Base-by-base conservation (phyloP, 2,329 filamentous ascomycete genomes). In the Arthroderma sp. region DNA sequence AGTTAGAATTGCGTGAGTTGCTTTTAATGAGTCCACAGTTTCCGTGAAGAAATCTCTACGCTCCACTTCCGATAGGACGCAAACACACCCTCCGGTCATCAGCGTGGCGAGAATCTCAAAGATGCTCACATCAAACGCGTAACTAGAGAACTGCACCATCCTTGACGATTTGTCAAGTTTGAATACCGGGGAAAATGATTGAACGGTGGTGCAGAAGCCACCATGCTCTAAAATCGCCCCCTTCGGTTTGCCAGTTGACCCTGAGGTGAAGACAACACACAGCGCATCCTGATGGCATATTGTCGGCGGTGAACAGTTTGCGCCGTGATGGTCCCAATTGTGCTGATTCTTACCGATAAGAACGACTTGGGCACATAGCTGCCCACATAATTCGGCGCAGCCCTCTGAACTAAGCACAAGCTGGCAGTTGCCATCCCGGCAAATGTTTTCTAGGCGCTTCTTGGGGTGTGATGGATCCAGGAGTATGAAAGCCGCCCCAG, bases 1-100 rank as follows among this genome's bases (percentile, higher is more conserved):
- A 0, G 78, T 82, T 55, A 82, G 68, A 51, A 76, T 73, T 0
- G 68, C 71, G 63, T 70, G 72, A 34, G 69, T 74, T 33, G 72
- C 69, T 6, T 65, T 58, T 65, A 74, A 72, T 0, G 63, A 56
- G 2, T 68, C 65, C 30, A 78, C 71, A 1, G 66, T 66, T 0
- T 63, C 66, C 1, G 66, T 61, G 9, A 77, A 66, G 43, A 76
- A 67, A 39, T 68, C 65, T 1, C 69, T 50, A 36, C 70, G 62
- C 46, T 75, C 69, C 4, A 66, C 56, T 1, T 70, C 60, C 0
- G 70, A 69, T 0, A 77, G 75, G 1, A 80, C 67, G 45, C 77
- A 80, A 4, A 81, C 66, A 38, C 73, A 78, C 0, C 73, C 77
- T 5, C 77, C 77, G 29, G 71, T 62, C 1, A 68, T 61, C 4